Base-by-base conservation (phyloP, 106 monocot species). In the Cymbidium sinense region DNA sequence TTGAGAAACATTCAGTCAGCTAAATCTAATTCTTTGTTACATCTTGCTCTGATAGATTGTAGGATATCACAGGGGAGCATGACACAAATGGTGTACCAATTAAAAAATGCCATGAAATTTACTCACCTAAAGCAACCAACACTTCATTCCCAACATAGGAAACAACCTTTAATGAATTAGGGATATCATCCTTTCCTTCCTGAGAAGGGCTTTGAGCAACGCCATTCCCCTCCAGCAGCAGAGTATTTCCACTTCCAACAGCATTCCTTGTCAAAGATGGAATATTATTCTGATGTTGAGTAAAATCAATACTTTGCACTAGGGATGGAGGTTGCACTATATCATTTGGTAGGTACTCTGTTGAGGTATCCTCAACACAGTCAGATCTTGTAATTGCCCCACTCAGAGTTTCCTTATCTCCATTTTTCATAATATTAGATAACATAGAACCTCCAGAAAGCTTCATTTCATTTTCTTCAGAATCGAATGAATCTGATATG, bases 141-240 rank as follows among this genome's bases (percentile, higher is more conserved):
- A 71, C 37, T 71, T 44, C 74, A 74, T 25, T 74, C 43, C n/a
- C 35, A 7, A 44, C 23, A 74, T 44, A 23, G 74, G 74, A 44
- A 74, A 41, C 25, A 28, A n/a, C 74, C 41, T 73, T n/a, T 17
- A 71, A 35, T 71, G 23, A 27, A 74, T 43, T 17, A 28, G 13
- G 27, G 27, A 25, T 44, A 25, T 74, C 74, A 44, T 12, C 18
- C 3, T 44, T 74, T 43, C 44, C 74, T 12, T 43, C 43, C 13
- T 12, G 25, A 41, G 12, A 33, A 67, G 67, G 12, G 2, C 12
- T 27, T 12, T 44, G 74, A 28, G 11, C 4, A 43, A 44, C 21
- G 44, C 0, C 43, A 73, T 73, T 43, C 43, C 73, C 43, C 43
- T 73, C 73, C 23, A 34, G 43, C 43, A 12, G 39, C 25, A 73